These are phyloP conservation scores for Solanum lignicaule DNA, from an alignment of 257 asterid genomes.

Conservation along the genomic window DNA sequence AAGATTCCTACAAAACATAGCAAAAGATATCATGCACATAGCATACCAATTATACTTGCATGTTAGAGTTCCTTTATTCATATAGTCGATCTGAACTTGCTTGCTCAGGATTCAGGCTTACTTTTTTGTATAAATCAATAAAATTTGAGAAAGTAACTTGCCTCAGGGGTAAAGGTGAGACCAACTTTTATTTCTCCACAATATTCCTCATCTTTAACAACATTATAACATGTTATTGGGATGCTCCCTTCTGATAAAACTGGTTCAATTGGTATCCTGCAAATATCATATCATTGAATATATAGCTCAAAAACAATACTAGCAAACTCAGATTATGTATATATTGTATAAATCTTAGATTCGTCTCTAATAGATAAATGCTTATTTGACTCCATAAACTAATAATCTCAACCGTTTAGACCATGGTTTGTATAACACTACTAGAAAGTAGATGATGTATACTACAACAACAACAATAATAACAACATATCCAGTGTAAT, in stretches of 20 bases:
- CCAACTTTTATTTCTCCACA: slow-evolving; percentile 45
- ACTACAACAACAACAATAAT: neutral
- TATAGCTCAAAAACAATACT: neutral
- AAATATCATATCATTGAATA: neutral
- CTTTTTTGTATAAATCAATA: neutral
- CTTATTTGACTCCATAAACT: neutral
- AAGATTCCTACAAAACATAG: slow-evolving; percentile 10
- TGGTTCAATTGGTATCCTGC: slow-evolving; percentile 37
- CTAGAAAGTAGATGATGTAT: neutral
- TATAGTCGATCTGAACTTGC: neutral
- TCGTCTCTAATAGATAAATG: neutral
- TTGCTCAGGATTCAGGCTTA: neutral
- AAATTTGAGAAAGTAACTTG: slow-evolving; percentile 8
- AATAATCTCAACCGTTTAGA: neutral
- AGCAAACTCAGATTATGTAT: neutral
- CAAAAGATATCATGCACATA: neutral
- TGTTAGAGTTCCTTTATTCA: neutral
- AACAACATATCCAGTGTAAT: too few species aligned
- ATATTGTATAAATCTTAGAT: neutral
- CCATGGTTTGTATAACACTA: neutral
- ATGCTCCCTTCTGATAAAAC: slow-evolving; percentile 28
- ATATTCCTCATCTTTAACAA: slow-evolving; percentile 43
- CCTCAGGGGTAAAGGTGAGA: slow-evolving; percentile 39
- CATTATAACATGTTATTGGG: slow-evolving; percentile 28
- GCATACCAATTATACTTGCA: neutral